These are phyloP conservation scores for Penicillium psychrofluorescens DNA, from an alignment of 495 filamentous ascomycete species.

Conservation along the genomic window DNA sequence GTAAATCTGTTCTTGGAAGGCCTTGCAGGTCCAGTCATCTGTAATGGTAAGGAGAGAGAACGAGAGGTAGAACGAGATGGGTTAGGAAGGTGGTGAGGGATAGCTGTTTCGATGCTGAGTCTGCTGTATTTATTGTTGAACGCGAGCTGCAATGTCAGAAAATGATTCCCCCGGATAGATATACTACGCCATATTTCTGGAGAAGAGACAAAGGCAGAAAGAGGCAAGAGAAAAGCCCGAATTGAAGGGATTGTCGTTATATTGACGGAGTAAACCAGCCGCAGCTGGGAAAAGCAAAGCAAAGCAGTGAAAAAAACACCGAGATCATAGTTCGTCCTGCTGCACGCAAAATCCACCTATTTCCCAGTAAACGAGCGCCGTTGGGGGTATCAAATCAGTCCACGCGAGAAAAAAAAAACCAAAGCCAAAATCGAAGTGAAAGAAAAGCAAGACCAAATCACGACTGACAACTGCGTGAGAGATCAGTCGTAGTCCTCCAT, in stretches of 20 bases:
- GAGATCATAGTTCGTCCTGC: constrained; percentile 16
- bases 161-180: no score
- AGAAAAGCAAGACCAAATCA: not conserved
- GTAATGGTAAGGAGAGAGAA: not conserved
- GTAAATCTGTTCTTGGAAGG: constrained; percentile 2
- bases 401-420: not conserved
- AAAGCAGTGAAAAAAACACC: constrained; percentile 6
- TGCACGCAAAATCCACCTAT: constrained; percentile 1
- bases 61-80: not conserved
- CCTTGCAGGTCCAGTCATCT: not conserved
- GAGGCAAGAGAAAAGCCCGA: not conserved
- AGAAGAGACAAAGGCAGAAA: not conserved
- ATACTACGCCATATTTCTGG: no score
- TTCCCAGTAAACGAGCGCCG: constrained; percentile 5
- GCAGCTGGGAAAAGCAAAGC: not conserved
- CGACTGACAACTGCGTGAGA: no score
- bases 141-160: no score
- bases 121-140: no score
- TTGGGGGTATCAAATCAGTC: constrained; percentile 24
- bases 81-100: no score
- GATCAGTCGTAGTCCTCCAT: constrained; percentile 29
- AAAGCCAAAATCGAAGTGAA: constrained; percentile 2
- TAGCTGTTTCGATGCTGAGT: no score
- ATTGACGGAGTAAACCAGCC: not conserved
- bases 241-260: not conserved